phyloP scores from a whole-genome alignment of 2,329 filamentous ascomycete species.

The Pyricularia pennisetigena region DNA sequence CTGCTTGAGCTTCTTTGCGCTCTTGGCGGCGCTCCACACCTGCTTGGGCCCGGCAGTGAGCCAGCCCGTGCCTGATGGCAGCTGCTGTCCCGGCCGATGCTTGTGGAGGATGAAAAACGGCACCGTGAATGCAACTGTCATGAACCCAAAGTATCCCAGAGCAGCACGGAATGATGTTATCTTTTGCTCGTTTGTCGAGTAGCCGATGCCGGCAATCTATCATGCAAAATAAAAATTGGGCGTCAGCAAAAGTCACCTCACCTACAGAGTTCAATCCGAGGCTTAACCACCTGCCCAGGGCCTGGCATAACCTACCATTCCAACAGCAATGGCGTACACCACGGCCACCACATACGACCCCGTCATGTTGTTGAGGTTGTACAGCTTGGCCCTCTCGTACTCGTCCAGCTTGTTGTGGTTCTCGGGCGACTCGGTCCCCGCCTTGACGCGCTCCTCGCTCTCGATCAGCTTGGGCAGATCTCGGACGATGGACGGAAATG shows the following conservation, averaged over 20 bases:
- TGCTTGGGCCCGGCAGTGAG: constrained; percentile 11
- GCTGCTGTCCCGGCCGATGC: constrained; percentile 13
- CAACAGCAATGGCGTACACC: constrained; percentile 11
- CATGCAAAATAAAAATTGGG: neutral
- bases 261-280: neutral
- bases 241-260: neutral
- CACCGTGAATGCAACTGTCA: constrained; percentile 11
- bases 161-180: constrained; percentile 11
- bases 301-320: constrained; percentile 5
- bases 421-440: constrained; percentile 10
- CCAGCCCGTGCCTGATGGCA: constrained; percentile 10
- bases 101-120: constrained; percentile 15
- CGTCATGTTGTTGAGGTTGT: constrained; percentile 14
- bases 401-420: constrained; percentile 11
- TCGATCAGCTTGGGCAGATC: constrained; percentile 12
- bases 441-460: constrained; percentile 10
- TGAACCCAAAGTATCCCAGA: constrained; percentile 13
- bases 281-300: neutral
- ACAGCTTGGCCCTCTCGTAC: constrained; percentile 13
- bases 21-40: constrained; percentile 11
- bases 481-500: constrained; percentile 11
- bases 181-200: constrained; percentile 7
- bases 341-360: constrained; percentile 12
- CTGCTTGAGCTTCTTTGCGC: constrained; percentile 12
- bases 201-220: constrained; percentile 10